Evolutionary conservation across 2,329 filamentous ascomycete species (phyloP), one percentile per base, ranked within the genome.

Genomic region (Calonectria pteridis): DNA sequence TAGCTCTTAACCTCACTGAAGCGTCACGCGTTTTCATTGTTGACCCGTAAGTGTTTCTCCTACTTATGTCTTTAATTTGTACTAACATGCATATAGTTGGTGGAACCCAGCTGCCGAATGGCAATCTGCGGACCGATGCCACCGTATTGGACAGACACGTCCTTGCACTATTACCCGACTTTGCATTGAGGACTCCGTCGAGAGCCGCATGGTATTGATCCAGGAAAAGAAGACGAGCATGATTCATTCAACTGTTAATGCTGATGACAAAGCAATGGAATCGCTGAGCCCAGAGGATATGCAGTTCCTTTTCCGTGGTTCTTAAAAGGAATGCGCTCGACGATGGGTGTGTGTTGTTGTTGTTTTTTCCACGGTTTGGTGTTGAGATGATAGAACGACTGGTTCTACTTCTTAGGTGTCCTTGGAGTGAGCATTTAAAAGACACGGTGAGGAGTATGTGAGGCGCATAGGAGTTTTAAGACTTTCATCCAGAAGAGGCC

Each of bases 21-120:
- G 97, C 97, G 0, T 98, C 95, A 2, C 90, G 95, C 63, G 97
- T 99, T 13, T 98, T 98, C 84, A 98, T 98, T 74, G 93, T 98
- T 72, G 97, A 99, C 81, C 97, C 97, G 89, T 96, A 91, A 90
- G 94, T 93, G 26, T 28, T 37, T 13, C n/a, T 26, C 37, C 37
- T 18, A 43, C 66, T 5, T 46, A 16, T 40, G 9, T 18, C 0
- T 51, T 16, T 1, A 31, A 23, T 63, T 14, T 35, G 55, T n/a
- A 28, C 75, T 84, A 73, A 86, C 67, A 6, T 31, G 73, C 37
- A 75, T 43, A n/a, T 77, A 95, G 94, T 78, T 98, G 97, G 97
- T 99, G 97, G 97, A 98, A 98, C 79, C 97, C 97, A n/a, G 96
- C 96, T n/a, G 96, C 96, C 0, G 97, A 99, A 86, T 99, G 97